Percentiles rank a stretch among this genome's conserved stretches.
Conservation (phyloP, 805 yeast genomes). For the Yamadazyma ubonensis region DNA sequence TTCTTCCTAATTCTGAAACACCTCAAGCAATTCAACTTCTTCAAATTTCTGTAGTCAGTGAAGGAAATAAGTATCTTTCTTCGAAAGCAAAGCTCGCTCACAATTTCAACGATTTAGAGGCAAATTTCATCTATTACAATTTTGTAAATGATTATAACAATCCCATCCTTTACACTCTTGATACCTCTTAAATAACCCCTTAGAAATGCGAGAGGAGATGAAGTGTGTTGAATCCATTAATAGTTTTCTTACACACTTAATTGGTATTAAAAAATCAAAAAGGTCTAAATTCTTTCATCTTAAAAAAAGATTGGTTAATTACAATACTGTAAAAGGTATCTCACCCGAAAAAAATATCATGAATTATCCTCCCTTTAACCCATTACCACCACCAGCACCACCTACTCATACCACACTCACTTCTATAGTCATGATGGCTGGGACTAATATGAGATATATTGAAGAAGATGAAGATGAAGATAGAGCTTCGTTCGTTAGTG, state of each 20-base stretch:
- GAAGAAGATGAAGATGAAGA: slow-evolving; percentile 10
- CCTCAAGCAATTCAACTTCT: slow-evolving; percentile 14
- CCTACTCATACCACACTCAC: slow-evolving; percentile 7
- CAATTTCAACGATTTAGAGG: slow-evolving; percentile 11
- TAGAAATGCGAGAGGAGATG: neutral
- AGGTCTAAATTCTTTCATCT: slow-evolving; percentile 18
- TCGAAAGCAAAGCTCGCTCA: neutral
- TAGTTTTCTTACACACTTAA: slow-evolving; percentile 13
- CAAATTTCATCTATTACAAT: slow-evolving; percentile 14
- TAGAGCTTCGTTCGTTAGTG: slow-evolving; percentile 10
- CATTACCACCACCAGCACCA: slow-evolving; percentile 20
- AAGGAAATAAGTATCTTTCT: slow-evolving; percentile 12
- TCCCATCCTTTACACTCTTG: neutral
- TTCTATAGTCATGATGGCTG: slow-evolving; percentile 13
- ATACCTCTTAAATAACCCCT: slow-evolving; percentile 5
- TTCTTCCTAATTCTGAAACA: slow-evolving; percentile 11
- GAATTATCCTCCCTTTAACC: slow-evolving; percentile 25
- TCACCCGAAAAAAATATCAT: slow-evolving; percentile 24
- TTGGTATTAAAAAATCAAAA: slow-evolving; percentile 13
- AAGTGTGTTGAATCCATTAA: slow-evolving; percentile 18
- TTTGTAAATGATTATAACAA: slow-evolving; percentile 14
- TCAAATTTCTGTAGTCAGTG: slow-evolving; percentile 13
- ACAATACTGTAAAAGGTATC: slow-evolving; percentile 18
- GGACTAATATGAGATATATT: neutral
- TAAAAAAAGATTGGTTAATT: slow-evolving; percentile 13